Percentiles rank a stretch among this genome's conserved stretches.
Evolutionary conservation across 179 eudicot species (phyloP).

Genomic region (Spergularia azorica): DNA sequence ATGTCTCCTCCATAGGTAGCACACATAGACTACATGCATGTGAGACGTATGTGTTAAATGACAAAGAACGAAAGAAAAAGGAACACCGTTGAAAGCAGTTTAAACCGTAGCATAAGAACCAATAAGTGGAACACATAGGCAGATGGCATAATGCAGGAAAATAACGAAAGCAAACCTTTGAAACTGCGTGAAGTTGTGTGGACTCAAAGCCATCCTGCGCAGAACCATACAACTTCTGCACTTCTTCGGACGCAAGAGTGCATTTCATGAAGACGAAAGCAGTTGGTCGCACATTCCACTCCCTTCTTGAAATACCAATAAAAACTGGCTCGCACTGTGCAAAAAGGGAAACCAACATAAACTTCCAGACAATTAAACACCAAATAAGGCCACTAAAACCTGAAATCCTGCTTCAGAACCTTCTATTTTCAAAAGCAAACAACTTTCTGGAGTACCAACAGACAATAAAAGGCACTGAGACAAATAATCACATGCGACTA

Average conservation of each 20-base stretch:
- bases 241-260: conserved; percentile 61
- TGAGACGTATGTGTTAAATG: neutral
- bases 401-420: neutral
- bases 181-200: conserved; percentile 67
- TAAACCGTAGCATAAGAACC: neutral
- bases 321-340: conserved; percentile 67
- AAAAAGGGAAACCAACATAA: conserved; percentile 8
- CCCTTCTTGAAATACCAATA: conserved; percentile 84
- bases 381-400: neutral
- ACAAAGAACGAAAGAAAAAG: neutral
- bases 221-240: conserved; percentile 63
- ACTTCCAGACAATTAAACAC: neutral
- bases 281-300: conserved; percentile 82
- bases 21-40: neutral
- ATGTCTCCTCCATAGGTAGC: neutral
- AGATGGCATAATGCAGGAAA: conserved; percentile 4
- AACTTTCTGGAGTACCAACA: neutral
- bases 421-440: neutral
- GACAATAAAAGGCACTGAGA: neutral
- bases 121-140: conserved; percentile 3
- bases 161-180: conserved; percentile 48
- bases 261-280: conserved; percentile 93
- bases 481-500: neutral
- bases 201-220: conserved; percentile 96
- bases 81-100: neutral